Evolutionary conservation across 2,329 filamentous ascomycete species (phyloP).

Genomic region (Cyphellophora attinorum): DNA sequence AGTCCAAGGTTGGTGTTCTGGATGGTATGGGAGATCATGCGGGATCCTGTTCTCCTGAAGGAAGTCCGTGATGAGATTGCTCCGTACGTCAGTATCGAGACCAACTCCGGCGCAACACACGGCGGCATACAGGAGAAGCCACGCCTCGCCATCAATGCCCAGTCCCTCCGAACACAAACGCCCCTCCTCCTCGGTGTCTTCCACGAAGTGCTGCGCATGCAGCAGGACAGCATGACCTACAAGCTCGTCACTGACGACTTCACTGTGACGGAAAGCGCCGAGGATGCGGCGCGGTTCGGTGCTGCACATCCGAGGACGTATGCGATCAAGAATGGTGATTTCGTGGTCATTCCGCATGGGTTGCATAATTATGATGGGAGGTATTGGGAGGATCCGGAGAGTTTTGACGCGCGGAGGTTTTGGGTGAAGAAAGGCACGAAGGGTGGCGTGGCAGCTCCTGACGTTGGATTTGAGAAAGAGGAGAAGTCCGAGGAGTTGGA

Average conservation of each 20-base stretch:
- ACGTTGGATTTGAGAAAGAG: slow-evolving; percentile 24
- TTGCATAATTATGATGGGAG: slow-evolving; percentile 32
- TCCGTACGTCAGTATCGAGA: slow-evolving; percentile 29
- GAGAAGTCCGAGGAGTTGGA: slow-evolving; percentile 14
- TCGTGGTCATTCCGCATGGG: slow-evolving; percentile 34
- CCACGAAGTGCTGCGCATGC: slow-evolving; percentile 36
- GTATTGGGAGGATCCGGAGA: slow-evolving; percentile 24
- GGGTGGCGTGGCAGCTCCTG: slow-evolving; percentile 19
- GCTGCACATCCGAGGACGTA: slow-evolving; percentile 27
- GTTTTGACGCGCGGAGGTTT: slow-evolving; percentile 36
- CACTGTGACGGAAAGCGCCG: slow-evolving; percentile 27
- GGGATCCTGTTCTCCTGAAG: slow-evolving; percentile 29
- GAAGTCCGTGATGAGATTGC: slow-evolving; percentile 37
- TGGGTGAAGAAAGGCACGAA: slow-evolving; percentile 27
- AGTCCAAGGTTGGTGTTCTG: slow-evolving; percentile 43
- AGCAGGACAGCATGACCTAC: slow-evolving; percentile 33
- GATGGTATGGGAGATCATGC: slow-evolving; percentile 38
- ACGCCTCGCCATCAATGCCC: slow-evolving; percentile 30
- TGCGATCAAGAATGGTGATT: slow-evolving; percentile 31
- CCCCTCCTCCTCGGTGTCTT: slow-evolving; percentile 37
- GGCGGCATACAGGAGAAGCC: slow-evolving; percentile 30
- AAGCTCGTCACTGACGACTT: slow-evolving; percentile 30
- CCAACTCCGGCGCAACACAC: slow-evolving; percentile 27
- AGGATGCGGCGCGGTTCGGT: slow-evolving; percentile 24
- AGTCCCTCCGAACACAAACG: slow-evolving; percentile 33